Evolutionary conservation across 2,329 filamentous ascomycete species (phyloP), one percentile per base, ranked within the genome.

Genomic region (Teratosphaeria pseudoeucalypti): DNA sequence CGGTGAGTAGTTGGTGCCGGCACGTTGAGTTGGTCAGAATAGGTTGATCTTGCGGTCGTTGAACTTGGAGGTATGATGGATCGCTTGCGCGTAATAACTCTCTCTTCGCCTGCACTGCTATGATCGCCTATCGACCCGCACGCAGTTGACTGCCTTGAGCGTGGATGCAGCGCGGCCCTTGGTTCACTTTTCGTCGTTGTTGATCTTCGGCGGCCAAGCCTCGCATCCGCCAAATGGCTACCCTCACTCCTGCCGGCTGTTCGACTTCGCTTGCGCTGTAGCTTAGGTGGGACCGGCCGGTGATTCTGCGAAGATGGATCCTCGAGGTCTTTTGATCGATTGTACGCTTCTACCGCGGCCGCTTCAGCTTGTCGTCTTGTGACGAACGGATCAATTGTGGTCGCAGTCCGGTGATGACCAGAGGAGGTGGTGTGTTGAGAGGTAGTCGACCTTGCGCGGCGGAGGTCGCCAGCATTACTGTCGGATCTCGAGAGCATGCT

Each of bases 301-400:
- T 57, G 52, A 16, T 57, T 54, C 26, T 54, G 49, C 14, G 34
- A 32, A 4, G 34, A 49, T 6, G 47, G 12, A 67, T 74, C 47
- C 68, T 73, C 61, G 12, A 76, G 74, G 39, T 75, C 75, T 58
- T 76, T 76, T n/a, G 81, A 80, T 61, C 80, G 77, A 6, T 75
- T 70, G 67, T 82, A 88, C 1, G 86, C 86, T 66, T 85, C 75
- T 37, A 77, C 74, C 7, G 86, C 86, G 26, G 86, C 85, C 47
- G 81, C 78, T 47, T 83, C 80, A 7, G 86, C 86, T 70, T 87
- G 82, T 58, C 82, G 76, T 55, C 81, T 78, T 2, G 81, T 81
- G 3, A 74, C 70, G 79, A 79, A 64, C 79, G 66, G 66, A 55
- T 71, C 68, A 47, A 63, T 63, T 11, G 61, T 60, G 10, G 63